Percentiles rank a stretch among this genome's conserved stretches.
Conservation (phyloP, 1,284 basidiomycete species). For the Xanthoconium separans region DNA sequence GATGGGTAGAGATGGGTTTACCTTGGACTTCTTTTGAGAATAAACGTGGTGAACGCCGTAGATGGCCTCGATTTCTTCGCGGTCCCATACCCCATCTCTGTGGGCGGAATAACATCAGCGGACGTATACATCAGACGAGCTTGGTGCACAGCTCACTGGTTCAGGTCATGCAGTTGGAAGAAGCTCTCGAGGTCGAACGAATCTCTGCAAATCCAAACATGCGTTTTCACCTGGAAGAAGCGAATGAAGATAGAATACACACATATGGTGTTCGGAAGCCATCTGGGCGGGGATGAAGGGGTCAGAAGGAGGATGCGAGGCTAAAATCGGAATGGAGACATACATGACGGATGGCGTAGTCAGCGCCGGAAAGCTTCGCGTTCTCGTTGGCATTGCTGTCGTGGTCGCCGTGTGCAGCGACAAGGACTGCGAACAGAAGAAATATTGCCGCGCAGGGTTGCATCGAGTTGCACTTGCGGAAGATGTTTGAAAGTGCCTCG, state of each 20-base stretch:
- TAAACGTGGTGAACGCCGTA: conserved; percentile 97
- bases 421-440: conserved; percentile 24
- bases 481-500: too few relatives aligned
- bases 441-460: conserved; percentile 21
- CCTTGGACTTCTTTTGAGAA: conserved; percentile 83
- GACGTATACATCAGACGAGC: background rate
- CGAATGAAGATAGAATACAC: conserved; percentile 17
- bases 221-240: background rate
- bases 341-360: conserved; percentile 54
- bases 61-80: conserved; percentile 84
- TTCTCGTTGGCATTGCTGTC: conserved; percentile 21
- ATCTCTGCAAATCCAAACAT: conserved; percentile 47
- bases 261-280: conserved; percentile 86
- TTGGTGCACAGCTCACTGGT: conserved; percentile 50
- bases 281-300: conserved; percentile 49
- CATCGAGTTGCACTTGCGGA: conserved; percentile 15
- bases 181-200: conserved; percentile 77
- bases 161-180: conserved; percentile 90
- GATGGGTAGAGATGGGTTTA: conserved; percentile 14
- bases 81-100: conserved; percentile 74
- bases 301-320: conserved; percentile 11
- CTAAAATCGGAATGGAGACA: conserved; percentile 29
- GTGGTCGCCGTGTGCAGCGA: conserved; percentile 34
- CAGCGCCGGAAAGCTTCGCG: conserved; percentile 25
- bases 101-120: background rate